Conservation (phyloP, 73 alveolate genomes). For the Blepharisma stoltei region DNA sequence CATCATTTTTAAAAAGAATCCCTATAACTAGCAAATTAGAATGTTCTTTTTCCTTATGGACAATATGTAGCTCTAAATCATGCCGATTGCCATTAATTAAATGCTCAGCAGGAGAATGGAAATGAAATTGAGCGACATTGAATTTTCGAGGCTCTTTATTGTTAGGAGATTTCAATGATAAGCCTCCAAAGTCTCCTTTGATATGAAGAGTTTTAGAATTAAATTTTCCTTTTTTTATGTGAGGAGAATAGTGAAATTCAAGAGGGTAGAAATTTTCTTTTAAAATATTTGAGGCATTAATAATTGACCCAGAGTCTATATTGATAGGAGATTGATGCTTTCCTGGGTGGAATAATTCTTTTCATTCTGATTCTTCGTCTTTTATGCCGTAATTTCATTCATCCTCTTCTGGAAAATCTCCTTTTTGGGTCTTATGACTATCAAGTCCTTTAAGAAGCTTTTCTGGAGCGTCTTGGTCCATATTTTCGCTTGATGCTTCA, state of each 20-base stretch:
- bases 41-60: slow-evolving; percentile 41
- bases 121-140: slow-evolving; percentile 59
- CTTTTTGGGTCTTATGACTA: too few relatives aligned
- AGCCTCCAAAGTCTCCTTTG: slow-evolving; percentile 9
- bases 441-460: too few relatives aligned
- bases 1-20: slow-evolving; percentile 43
- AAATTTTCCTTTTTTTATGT: neutral
- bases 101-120: slow-evolving; percentile 91
- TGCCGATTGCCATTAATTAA: slow-evolving; percentile 61
- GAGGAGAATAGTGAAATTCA: slow-evolving; percentile 14
- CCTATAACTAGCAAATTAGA: slow-evolving; percentile 48
- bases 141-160: slow-evolving; percentile 13
- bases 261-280: slow-evolving; percentile 15
- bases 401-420: too few relatives aligned
- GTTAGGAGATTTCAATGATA: neutral
- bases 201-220: neutral
- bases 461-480: too few relatives aligned
- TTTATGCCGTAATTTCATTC: too few relatives aligned
- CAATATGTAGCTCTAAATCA: slow-evolving; percentile 84
- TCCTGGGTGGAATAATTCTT: neutral
- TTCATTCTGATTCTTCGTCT: neutral
- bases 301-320: neutral
- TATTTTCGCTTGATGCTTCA: too few relatives aligned
- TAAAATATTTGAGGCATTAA: neutral
- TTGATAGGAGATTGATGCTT: slow-evolving; percentile 1